Evolutionary conservation across 2,329 filamentous ascomycete genomes (phyloP).

Genomic region (Zymoseptoria pseudotritici): DNA sequence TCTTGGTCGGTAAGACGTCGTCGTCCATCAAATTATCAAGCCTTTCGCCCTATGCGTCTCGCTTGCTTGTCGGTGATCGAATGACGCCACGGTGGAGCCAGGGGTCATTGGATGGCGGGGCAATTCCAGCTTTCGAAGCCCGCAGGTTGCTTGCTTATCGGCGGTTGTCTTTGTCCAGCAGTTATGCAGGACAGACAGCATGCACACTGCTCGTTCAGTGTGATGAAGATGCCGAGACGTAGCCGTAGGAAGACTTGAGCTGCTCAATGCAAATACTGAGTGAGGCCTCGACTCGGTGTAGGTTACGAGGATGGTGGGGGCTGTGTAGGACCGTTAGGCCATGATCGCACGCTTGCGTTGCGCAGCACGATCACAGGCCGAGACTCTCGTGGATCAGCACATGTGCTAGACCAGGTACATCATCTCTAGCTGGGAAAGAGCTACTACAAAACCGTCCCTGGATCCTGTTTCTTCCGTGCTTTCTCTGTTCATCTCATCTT

Average conservation of each 20-base stretch:
- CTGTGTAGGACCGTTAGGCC: neutral
- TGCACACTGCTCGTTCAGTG: neutral
- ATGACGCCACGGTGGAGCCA: neutral
- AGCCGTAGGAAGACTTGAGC: neutral
- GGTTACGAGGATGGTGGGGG: neutral
- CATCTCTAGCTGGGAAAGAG: neutral
- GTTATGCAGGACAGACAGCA: neutral
- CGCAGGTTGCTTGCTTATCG: neutral
- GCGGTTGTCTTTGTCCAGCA: neutral
- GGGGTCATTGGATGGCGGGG: neutral
- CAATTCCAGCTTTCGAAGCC: neutral
- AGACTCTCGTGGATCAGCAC: neutral
- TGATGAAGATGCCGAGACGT: neutral
- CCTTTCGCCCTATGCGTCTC: neutral
- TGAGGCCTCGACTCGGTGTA: neutral
- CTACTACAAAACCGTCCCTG: neutral
- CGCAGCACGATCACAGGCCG: neutral
- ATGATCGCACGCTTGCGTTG: too few relatives aligned
- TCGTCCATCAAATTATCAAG: neutral
- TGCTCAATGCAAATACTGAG: neutral
- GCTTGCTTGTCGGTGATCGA: neutral
- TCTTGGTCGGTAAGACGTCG: neutral
- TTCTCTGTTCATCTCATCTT: neutral
- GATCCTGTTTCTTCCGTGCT: neutral
- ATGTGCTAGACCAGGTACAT: neutral